phyloP scores from a whole-genome alignment of 805 yeast species.

The Candida xyloterini region DNA sequence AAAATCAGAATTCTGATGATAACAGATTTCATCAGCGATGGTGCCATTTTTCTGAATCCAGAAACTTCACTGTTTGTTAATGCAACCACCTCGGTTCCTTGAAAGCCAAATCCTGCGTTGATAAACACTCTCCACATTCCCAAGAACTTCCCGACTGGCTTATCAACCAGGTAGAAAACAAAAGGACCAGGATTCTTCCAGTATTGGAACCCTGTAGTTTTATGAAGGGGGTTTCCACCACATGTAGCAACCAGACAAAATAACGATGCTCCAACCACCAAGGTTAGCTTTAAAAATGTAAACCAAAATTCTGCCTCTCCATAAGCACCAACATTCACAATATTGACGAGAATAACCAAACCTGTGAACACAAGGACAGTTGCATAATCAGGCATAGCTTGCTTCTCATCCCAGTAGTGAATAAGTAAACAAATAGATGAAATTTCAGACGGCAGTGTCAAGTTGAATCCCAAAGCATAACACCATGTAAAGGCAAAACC shows the following conservation, averaged over 20 bases:
- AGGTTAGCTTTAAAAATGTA: constrained; percentile 62
- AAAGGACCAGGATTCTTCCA: constrained; percentile 69
- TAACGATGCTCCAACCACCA: constrained; percentile 67
- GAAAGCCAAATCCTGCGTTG: constrained; percentile 76
- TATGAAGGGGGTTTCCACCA: constrained; percentile 13
- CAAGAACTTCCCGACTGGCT: constrained; percentile 37
- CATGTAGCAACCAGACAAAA: constrained; percentile 11
- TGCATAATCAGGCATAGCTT: constrained; percentile 54
- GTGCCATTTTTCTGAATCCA: constrained; percentile 68
- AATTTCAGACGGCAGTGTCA: constrained; percentile 71
- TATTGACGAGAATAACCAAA: constrained; percentile 48
- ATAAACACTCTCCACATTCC: constrained; percentile 71
- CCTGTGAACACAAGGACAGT: constrained; percentile 71
- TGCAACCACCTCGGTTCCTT: constrained; percentile 77
- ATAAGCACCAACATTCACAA: constrained; percentile 65
- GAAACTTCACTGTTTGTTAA: constrained; percentile 71
- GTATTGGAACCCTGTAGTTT: constrained; percentile 71
- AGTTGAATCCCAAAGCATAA: constrained; percentile 77
- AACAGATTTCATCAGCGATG: constrained; percentile 69
- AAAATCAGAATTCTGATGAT: constrained; percentile 62
- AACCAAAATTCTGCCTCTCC: constrained; percentile 80
- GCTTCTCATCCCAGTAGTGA: constrained; percentile 56
- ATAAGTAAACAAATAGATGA: constrained; percentile 68
- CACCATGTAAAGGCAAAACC: constrained; percentile 55
- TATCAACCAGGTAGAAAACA: constrained; percentile 5